Evolutionary conservation across 768 basidiomycete species (phyloP).

Genomic region (Tulasnella sp.): DNA sequence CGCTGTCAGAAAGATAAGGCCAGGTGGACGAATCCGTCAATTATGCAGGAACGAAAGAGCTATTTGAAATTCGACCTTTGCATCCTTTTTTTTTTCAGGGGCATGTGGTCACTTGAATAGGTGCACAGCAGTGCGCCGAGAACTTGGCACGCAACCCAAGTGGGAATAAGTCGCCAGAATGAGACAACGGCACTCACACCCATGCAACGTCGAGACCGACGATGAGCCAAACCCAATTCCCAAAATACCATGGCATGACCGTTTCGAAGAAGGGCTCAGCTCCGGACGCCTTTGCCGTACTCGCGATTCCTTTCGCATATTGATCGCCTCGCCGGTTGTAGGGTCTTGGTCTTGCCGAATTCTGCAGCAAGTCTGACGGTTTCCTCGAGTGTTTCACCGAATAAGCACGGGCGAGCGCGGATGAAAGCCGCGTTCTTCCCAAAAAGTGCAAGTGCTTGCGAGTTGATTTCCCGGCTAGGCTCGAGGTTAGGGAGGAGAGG

Average conservation of each 20-base stretch:
- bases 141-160: neutral
- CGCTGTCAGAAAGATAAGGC: neutral
- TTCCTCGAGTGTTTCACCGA: neutral
- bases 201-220: slow-evolving; percentile 19
- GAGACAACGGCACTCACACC: slow-evolving; percentile 19
- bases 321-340: neutral
- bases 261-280: slow-evolving; percentile 13
- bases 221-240: slow-evolving; percentile 19
- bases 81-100: neutral
- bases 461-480: neutral
- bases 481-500: neutral
- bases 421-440: neutral
- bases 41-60: neutral
- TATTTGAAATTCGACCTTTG: neutral
- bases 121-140: neutral
- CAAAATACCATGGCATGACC: slow-evolving; percentile 23
- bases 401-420: neutral
- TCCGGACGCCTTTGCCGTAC: neutral
- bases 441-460: slow-evolving; percentile 1
- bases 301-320: neutral
- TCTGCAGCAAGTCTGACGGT: neutral
- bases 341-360: neutral
- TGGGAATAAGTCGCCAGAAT: neutral
- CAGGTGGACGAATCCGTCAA: neutral
- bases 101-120: neutral